These are phyloP conservation scores for Xerocomellus amylosporus DNA, from an alignment of 768 basidiomycete genomes.

Conservation along the genomic window DNA sequence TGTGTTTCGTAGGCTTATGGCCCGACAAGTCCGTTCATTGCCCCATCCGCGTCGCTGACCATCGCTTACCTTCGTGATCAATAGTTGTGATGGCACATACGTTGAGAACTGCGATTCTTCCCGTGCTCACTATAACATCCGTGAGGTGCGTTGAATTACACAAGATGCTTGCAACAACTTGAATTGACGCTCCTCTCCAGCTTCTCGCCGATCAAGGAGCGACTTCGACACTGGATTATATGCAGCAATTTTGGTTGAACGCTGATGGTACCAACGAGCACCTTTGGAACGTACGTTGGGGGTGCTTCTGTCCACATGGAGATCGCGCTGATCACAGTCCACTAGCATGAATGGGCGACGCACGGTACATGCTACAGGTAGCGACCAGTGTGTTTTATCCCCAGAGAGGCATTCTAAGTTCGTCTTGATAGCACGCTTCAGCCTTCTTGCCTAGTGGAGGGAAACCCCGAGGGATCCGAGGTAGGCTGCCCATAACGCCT, in stretches of 20 bases:
- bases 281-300: slow-evolving; percentile 62
- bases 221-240: slow-evolving; percentile 54
- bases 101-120: slow-evolving; percentile 38
- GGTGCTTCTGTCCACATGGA: background rate
- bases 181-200: slow-evolving; percentile 31
- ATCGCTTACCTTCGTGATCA: background rate
- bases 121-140: slow-evolving; percentile 42
- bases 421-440: slow-evolving; percentile 49
- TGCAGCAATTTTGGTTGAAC: slow-evolving; percentile 64
- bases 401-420: background rate
- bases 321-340: background rate
- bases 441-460: slow-evolving; percentile 53
- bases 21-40: slow-evolving; percentile 50
- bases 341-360: slow-evolving; percentile 65
- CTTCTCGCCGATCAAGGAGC: slow-evolving; percentile 55
- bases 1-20: slow-evolving; percentile 53
- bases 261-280: slow-evolving; percentile 57
- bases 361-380: slow-evolving; percentile 56
- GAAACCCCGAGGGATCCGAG: slow-evolving; percentile 59
- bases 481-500: slow-evolving; percentile 29
- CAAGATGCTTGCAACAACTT: background rate
- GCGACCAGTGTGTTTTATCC: background rate
- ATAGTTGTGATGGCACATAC: slow-evolving; percentile 53
- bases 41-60: background rate
- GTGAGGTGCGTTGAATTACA: slow-evolving; percentile 29